Conservation (phyloP, 2,329 filamentous ascomycete genomes). For the Calonectria crousiana region DNA sequence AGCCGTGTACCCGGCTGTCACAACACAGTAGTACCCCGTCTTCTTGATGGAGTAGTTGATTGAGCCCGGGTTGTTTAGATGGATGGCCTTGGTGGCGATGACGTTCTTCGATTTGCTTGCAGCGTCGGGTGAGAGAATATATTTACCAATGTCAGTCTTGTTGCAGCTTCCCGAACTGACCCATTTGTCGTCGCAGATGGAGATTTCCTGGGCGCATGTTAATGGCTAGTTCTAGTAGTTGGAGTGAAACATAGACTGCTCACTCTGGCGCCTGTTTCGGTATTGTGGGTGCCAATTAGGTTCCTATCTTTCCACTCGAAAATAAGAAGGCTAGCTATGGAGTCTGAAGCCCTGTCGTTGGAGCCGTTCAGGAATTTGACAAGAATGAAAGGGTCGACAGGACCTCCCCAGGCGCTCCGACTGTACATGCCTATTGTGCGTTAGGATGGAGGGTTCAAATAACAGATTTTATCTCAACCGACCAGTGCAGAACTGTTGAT, state of each 20-base stretch:
- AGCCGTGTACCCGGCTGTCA: constrained; percentile 77
- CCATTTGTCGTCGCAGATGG: constrained; percentile 80
- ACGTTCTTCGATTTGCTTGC: constrained; percentile 76
- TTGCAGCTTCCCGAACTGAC: constrained; percentile 80
- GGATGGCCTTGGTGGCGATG: constrained; percentile 84
- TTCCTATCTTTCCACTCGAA: constrained; percentile 94
- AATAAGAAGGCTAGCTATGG: constrained; percentile 85
- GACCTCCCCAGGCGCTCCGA: constrained; percentile 87
- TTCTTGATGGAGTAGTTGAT: constrained; percentile 88
- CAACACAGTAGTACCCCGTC: constrained; percentile 96
- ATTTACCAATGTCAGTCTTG: constrained; percentile 82
- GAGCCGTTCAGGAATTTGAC: constrained; percentile 78
- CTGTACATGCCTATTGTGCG: constrained; percentile 84
- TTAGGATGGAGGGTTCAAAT: constrained; percentile 14
- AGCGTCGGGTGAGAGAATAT: constrained; percentile 83
- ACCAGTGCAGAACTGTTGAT: constrained; percentile 84
- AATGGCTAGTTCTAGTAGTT: neutral
- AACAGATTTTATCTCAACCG: constrained; percentile 35
- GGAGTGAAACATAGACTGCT: constrained; percentile 33
- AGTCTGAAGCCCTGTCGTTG: constrained; percentile 71
- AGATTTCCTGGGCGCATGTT: constrained; percentile 49
- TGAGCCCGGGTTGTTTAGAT: constrained; percentile 79
- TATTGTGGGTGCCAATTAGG: constrained; percentile 78
- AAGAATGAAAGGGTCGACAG: constrained; percentile 88
- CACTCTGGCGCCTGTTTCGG: constrained; percentile 67